Conservation (phyloP, 2,329 filamentous ascomycete genomes). For the Septoria petroselini region DNA sequence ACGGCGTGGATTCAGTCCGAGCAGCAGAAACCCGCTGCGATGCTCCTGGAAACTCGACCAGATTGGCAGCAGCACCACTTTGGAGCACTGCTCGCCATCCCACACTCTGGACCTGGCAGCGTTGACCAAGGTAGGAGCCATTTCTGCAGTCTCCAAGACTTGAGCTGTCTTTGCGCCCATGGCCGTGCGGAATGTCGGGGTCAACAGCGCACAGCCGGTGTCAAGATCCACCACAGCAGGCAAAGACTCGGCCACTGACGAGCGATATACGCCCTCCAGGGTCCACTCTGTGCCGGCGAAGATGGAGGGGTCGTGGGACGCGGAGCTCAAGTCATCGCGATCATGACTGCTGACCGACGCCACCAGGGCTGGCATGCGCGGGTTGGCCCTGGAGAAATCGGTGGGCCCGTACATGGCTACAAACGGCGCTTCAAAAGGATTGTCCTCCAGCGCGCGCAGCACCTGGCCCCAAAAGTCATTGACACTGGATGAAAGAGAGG, state of each 20-base stretch:
- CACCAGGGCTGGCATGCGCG: background rate
- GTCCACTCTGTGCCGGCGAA: conserved; percentile 9
- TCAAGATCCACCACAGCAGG: conserved; percentile 8
- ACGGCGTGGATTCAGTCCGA: conserved; percentile 39
- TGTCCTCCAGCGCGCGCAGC: conserved; percentile 12
- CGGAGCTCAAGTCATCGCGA: conserved; percentile 2
- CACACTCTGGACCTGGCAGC: conserved; percentile 10
- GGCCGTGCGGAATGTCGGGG: conserved; percentile 22
- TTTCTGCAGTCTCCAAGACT: background rate
- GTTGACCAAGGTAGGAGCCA: conserved; percentile 2
- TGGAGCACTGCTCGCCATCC: conserved; percentile 34
- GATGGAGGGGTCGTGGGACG: conserved; percentile 5
- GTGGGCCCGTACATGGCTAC: conserved; percentile 14
- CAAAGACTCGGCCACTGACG: background rate
- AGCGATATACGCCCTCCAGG: conserved; percentile 5
- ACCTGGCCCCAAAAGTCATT: conserved; percentile 12
- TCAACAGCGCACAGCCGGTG: conserved; percentile 1
- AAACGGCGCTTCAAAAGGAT: conserved; percentile 21
- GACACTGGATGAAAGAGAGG: background rate
- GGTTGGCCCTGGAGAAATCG: background rate
- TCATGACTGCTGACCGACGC: background rate
- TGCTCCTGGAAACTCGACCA: conserved; percentile 19
- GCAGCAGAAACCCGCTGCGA: conserved; percentile 24
- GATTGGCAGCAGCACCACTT: conserved; percentile 37
- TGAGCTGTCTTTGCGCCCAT: conserved; percentile 2